Base-by-base conservation (phyloP, 2,329 filamentous ascomycete genomes). In the Lachnellula hyalina region DNA sequence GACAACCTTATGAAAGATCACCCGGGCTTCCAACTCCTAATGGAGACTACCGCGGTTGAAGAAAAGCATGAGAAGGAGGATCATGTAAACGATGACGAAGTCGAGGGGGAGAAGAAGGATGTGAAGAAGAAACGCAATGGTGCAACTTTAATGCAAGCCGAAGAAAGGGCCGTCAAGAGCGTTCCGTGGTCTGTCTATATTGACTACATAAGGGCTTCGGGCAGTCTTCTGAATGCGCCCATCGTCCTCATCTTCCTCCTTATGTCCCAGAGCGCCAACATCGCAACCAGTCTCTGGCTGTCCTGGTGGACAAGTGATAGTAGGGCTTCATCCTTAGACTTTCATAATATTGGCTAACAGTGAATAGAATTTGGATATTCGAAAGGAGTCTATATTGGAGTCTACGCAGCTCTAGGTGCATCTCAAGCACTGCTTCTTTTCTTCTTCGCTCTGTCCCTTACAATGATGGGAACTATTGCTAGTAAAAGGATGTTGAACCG, bases 221-320 rank as follows among this genome's bases (percentile, higher is more conserved):
- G 83, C 5, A 81, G 77, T 8, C 71, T 83, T 28, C 72, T 80
- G 59, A 77, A 82, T 49, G 82, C 79, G 12, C 75, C 84, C 0
- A 59, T 83, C 9, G 73, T 86, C 2, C 54, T 86, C 1, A 53
- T 78, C 28, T 69, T 85, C 2, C 73, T 88, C 8, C 66, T 82
- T 9, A 53, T 65, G 3, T 85, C 89, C 0, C 91, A 96, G 67
- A 90, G 86, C 8, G 81, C 88, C 58, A 96, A 96, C 67, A 93
- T 97, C 60, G 79, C 83, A 61, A 96, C 91, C 12, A 92, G 87
- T 66, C 73, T 97, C 52, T 97, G 93, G 93, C 81, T 97, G 1
- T 94, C 91, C 0, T 97, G 85, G 74, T 97, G 93, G 93, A 95
- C 90, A 0, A 89, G 88, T 0, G 73, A 90, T 69, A 86, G 1